Percentiles rank a stretch among this genome's conserved stretches.
Evolutionary conservation across 768 basidiomycete genomes (phyloP).

Genomic region (Amanita thiersii): DNA sequence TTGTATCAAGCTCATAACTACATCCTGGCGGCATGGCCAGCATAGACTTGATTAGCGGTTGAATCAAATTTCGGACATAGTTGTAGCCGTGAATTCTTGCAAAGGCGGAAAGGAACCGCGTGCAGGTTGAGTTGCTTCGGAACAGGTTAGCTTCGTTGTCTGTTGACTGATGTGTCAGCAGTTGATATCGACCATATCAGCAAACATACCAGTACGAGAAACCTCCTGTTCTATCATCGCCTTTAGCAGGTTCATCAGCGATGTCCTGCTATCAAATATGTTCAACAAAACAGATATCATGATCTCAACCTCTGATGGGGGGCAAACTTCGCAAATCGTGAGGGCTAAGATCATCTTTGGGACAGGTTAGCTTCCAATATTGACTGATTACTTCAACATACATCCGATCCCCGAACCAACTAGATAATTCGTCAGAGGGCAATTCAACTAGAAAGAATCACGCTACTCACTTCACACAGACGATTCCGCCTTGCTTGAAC

Average conservation of each 20-base stretch:
- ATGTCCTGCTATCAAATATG: slow-evolving; percentile 71
- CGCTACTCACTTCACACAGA: slow-evolving; percentile 50
- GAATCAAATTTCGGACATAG: slow-evolving; percentile 75
- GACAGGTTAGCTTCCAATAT: not conserved
- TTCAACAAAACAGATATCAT: slow-evolving; percentile 83
- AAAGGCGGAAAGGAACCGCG: slow-evolving; percentile 80
- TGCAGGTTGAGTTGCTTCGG: slow-evolving; percentile 81
- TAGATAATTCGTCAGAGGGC: slow-evolving; percentile 17
- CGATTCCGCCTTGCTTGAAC: slow-evolving; percentile 40
- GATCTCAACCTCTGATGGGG: slow-evolving; percentile 69
- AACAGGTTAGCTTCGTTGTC: slow-evolving; percentile 80
- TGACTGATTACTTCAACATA: slow-evolving; percentile 23
- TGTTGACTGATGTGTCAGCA: slow-evolving; percentile 20
- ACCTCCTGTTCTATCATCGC: slow-evolving; percentile 84
- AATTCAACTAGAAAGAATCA: not conserved
- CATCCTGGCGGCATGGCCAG: slow-evolving; percentile 61
- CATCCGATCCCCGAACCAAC: slow-evolving; percentile 71
- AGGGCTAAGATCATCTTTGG: slow-evolving; percentile 67
- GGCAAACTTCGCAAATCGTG: slow-evolving; percentile 84
- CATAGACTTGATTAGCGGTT: slow-evolving; percentile 73
- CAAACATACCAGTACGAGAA: slow-evolving; percentile 52
- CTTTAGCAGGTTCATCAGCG: slow-evolving; percentile 68
- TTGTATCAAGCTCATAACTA: slow-evolving; percentile 74
- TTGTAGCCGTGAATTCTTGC: slow-evolving; percentile 88
- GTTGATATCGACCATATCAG: not conserved